These are phyloP conservation scores for Strobilomyces confusus DNA, from an alignment of 768 basidiomycete species.

Conservation along the genomic window DNA sequence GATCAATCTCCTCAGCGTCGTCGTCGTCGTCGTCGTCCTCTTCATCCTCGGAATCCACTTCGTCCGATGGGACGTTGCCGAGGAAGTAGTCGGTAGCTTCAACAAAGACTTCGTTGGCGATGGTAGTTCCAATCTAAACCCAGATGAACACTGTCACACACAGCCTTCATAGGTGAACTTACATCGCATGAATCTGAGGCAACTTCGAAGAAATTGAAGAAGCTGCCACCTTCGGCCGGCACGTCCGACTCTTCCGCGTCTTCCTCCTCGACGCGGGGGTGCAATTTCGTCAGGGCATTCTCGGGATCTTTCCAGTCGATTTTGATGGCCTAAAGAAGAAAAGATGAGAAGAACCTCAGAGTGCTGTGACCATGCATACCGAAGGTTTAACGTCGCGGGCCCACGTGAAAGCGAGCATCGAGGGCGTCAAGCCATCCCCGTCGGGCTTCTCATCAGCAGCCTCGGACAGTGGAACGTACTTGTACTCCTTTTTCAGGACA, in stretches of 20 bases:
- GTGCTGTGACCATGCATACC: constrained; percentile 38
- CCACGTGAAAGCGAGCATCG: constrained; percentile 82
- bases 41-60: constrained; percentile 62
- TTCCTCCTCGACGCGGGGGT: constrained; percentile 62
- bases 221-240: constrained; percentile 68
- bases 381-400: constrained; percentile 64
- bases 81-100: constrained; percentile 82
- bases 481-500: constrained; percentile 80
- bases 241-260: constrained; percentile 53
- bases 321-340: constrained; percentile 47
- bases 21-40: constrained; percentile 68
- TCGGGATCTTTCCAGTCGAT: constrained; percentile 80
- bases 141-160: constrained; percentile 5
- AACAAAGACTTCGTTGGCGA: constrained; percentile 76
- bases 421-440: constrained; percentile 68
- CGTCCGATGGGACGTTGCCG: constrained; percentile 57
- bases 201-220: constrained; percentile 85
- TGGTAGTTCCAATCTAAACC: constrained; percentile 60
- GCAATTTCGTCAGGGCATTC: constrained; percentile 73
- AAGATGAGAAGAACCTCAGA: background rate
- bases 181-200: constrained; percentile 66
- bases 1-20: constrained; percentile 78
- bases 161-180: constrained; percentile 24
- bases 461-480: constrained; percentile 54
- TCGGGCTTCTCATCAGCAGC: constrained; percentile 57